Base-by-base conservation (phyloP, 768 basidiomycete species). In the Lactarius sp. region DNA sequence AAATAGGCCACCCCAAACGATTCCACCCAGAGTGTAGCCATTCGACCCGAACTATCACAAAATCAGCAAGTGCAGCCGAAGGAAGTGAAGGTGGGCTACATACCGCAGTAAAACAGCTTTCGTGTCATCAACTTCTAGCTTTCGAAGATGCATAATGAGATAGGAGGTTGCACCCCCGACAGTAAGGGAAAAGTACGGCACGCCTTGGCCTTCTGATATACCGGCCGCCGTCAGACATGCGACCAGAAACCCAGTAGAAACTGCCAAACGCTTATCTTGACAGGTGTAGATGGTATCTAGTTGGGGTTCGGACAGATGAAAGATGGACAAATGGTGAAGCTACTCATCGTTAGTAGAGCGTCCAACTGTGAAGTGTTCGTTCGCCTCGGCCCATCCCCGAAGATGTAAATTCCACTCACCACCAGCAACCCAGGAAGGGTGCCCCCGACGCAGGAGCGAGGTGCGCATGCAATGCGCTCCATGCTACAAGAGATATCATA, bases 241-340 rank as follows among this genome's bases (percentile, higher is more conserved):
- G 22, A 75, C 55, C 27, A 76, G 68, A 1, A 69, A n/a, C 16
- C 58, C 50, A 0, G 70, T 73, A 65, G 85, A 81, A 22, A 73
- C 61, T 10, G 77, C 68, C 85, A 75, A 59, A 36, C 73, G 71
- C 64, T 82, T 82, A 70, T 86, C 85, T 76, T 82, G 76, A 69
- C 83, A 84, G 5, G 83, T 85, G 68, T 87, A 87, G 62, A 85
- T 0, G 84, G 2, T 83, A 69, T 87, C 82, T 70, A 77, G 71
- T 52, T 79, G 69, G 33, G 77, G 75, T 78, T 49, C 77, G 80
- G 39, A 75, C 62, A 50, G 6, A 18, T 39, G 18, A 31, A 18
- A 12, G n/a, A 36, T 37, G 20, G 7, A 8, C 14, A 3, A 16
- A n/a, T 8, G 14, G n/a, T 18, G 37, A 20, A n/a, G 16, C 8